Base-by-base conservation (phyloP, 2,329 filamentous ascomycete species). In the Dendryphion nanum region DNA sequence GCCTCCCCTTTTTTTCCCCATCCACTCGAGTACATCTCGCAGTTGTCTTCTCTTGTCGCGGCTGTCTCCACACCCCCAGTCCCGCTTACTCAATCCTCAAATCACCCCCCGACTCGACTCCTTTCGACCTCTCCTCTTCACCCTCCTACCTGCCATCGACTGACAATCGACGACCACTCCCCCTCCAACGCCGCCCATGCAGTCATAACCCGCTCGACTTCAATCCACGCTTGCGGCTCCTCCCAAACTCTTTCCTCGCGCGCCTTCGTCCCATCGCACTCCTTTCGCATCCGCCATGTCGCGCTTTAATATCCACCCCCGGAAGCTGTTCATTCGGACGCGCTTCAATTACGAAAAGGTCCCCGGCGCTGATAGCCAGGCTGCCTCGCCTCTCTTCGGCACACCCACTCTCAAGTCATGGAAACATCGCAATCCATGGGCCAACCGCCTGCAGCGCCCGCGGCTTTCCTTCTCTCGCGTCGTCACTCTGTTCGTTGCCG, bases 271-370 rank as follows among this genome's bases (percentile, higher is more conserved):
- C 34, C 37, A 26, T 33, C 36, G 42, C 38, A 30, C 50, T 41
- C 45, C 46, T 53, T 63, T n/a, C 23, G 62, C 59, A 57, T 57
- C 7, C 31, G 15, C 12, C 31, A 33, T 33, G 38, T 55, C 57
- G 46, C 61, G 71, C 47, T 66, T 67, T 48, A 59, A 64, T 42
- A 51, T 69, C 47, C 71, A 72, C 43, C 70, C 71, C 17, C 59
- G 70, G 43, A 70, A 70, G 45, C 56, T 73, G 47, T 64, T 73
- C 48, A 59, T 66, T 40, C 57, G 63, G 42, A 64, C 63, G 40
- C 63, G 59, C 54, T 69, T 71, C 61, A 62, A 63, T 42, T 74
- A 74, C 58, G 69, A 73, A 49, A 66, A 66, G 53, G 50, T 74
- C 39, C 69, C 69, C 32, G 62, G 59, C 43, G 58, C 53, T 44